Base-by-base conservation (phyloP, 495 filamentous ascomycete species). In the Hypoxylon trugodes region DNA sequence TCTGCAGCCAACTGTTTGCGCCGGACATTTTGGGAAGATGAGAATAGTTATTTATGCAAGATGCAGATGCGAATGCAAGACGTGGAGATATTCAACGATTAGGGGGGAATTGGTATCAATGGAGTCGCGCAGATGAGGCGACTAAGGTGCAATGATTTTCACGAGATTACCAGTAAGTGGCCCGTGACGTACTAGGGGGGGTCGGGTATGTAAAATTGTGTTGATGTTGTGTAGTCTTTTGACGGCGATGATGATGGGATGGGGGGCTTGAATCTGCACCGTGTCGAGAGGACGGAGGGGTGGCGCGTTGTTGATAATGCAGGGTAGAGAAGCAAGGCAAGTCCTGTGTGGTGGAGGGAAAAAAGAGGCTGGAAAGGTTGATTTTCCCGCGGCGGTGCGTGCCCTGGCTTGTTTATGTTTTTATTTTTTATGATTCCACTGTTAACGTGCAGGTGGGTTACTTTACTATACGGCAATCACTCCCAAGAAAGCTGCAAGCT, bases 1-100 rank as follows among this genome's bases (percentile, higher is more conserved):
- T 86, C 65, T 87, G 85, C 67, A 97, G 82, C 87, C 89, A 98
- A 65, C 87, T 85, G 65, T 81, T 80, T 30, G 66, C 71, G 65
- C 74, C 71, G 59, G 76, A 77, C 76, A 79, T 79, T 72, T 66
- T 48, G n/a, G n/a, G n/a, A n/a, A n/a, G n/a, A n/a, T n/a, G n/a
- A n/a, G n/a, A n/a, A n/a, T n/a, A n/a, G n/a, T n/a, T n/a, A n/a
- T n/a, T n/a, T n/a, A n/a, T n/a, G n/a, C n/a, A n/a, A n/a, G n/a
- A n/a, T 53, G 30, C 7, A 28, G 45, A 32, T 9, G 45, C 45
- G 10, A n/a, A 9, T 55, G 2, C 3, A 28, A 10, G 21, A n/a
- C 43, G 35, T 48, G 28, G 25, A 13, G 13, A 38, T n/a, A n/a
- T 24, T 16, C 37, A 49, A 30, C 33, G 15, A 40, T n/a, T n/a